Evolutionary conservation across 139 green algal species (phyloP).

Genomic region (Closterium sp.): DNA sequence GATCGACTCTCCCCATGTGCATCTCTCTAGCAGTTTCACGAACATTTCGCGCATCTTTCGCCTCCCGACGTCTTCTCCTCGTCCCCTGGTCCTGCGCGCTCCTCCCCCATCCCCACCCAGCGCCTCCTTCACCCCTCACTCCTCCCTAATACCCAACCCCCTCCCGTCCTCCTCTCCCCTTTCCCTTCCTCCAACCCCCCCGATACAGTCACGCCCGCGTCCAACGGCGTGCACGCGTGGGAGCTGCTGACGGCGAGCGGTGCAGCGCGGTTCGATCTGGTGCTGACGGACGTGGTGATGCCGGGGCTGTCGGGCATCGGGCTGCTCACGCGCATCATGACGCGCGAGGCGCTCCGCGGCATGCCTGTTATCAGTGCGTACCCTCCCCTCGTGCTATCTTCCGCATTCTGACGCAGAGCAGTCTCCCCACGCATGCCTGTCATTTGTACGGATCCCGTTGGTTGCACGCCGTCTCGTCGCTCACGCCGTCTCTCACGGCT

Average conservation of each 20-base stretch:
- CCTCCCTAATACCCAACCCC: neutral
- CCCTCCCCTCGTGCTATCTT: neutral
- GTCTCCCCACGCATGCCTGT: neutral
- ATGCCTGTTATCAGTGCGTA: slow-evolving; percentile 52
- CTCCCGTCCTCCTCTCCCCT: neutral
- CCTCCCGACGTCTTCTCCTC: neutral
- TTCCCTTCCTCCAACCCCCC: too few species aligned
- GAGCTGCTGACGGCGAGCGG: slow-evolving; percentile 20
- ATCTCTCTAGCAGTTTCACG: too few species aligned
- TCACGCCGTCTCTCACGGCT: neutral
- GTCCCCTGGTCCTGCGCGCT: too few species aligned
- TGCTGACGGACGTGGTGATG: slow-evolving; percentile 53
- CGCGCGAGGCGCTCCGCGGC: slow-evolving; percentile 14
- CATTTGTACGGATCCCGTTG: neutral
- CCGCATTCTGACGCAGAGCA: neutral
- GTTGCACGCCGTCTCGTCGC: neutral
- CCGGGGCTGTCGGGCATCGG: slow-evolving; percentile 47
- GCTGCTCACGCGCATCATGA: slow-evolving; percentile 49
- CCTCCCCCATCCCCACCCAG: neutral
- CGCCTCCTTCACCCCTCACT: neutral
- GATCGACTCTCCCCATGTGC: too few species aligned
- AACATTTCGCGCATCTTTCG: neutral
- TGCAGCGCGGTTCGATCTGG: slow-evolving; percentile 44
- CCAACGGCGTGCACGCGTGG: slow-evolving; percentile 39
- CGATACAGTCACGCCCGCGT: slow-evolving; percentile 28